Conservation (phyloP, 768 basidiomycete genomes). For the Rhizopogon vulgaris region DNA sequence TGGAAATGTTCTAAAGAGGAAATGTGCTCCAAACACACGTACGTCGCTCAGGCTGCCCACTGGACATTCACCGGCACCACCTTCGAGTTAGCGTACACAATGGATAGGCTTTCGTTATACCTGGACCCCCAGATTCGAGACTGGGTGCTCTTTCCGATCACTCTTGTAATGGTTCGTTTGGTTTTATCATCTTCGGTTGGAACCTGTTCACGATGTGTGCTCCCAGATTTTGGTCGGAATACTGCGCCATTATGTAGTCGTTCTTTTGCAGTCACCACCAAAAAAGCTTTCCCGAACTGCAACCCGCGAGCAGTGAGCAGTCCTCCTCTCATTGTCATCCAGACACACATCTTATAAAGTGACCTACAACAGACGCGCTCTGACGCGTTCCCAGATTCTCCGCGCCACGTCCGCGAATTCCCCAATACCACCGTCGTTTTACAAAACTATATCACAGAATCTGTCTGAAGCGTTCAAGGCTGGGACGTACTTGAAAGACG, state of each 20-base stretch:
- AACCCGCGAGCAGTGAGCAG: slow-evolving; percentile 86
- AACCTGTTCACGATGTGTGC: slow-evolving; percentile 3
- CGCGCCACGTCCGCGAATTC: slow-evolving; percentile 77
- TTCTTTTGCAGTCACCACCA: slow-evolving; percentile 77
- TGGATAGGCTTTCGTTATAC: slow-evolving; percentile 47
- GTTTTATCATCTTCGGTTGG: not conserved
- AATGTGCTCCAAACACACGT: slow-evolving; percentile 14
- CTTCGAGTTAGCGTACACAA: not conserved
- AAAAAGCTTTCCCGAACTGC: slow-evolving; percentile 73
- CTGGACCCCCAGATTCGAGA: slow-evolving; percentile 95
- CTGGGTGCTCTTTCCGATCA: slow-evolving; percentile 94
- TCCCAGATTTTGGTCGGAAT: slow-evolving; percentile 85
- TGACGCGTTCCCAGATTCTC: slow-evolving; percentile 79
- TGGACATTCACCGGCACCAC: not conserved
- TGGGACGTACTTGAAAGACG: slow-evolving; percentile 85
- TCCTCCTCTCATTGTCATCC: slow-evolving; percentile 1
- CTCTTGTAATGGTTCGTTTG: slow-evolving; percentile 83
- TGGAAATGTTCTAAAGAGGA: slow-evolving; percentile 17
- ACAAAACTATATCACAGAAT: slow-evolving; percentile 68
- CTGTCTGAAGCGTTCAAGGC: slow-evolving; percentile 64
- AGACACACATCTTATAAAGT: not conserved
- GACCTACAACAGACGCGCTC: slow-evolving; percentile 50
- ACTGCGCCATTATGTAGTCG: slow-evolving; percentile 85
- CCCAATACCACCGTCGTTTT: slow-evolving; percentile 69
- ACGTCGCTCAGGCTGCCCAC: not conserved